Evolutionary conservation across 176 grass and related monocot genomes (phyloP).

Genomic region (Carex cristatella): DNA sequence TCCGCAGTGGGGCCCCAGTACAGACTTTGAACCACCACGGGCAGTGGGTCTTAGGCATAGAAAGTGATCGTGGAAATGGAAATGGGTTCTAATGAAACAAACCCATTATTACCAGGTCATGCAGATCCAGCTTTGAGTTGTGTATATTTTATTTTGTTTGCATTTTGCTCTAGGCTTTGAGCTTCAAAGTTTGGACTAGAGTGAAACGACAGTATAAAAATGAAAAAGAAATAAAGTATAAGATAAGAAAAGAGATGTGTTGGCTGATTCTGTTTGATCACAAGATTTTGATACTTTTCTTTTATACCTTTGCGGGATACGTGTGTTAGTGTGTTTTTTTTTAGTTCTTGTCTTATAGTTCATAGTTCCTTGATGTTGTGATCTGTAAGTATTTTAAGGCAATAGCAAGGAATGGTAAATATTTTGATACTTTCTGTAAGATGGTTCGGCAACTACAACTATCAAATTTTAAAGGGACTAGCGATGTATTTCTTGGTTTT

Average conservation of each 20-base stretch:
- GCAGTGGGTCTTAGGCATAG: slow-evolving; percentile 16
- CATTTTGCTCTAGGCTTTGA: background rate
- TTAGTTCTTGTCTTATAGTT: slow-evolving; percentile 6
- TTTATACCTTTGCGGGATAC: background rate
- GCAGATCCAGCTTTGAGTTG: slow-evolving; percentile 5
- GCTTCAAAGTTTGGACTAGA: slow-evolving; percentile 11
- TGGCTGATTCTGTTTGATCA: slow-evolving; percentile 3
- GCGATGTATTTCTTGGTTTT: background rate
- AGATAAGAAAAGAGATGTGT: background rate
- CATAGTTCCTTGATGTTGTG: slow-evolving; percentile 11
- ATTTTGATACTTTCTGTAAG: slow-evolving; percentile 16
- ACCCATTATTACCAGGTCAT: background rate
- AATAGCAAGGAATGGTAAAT: slow-evolving; percentile 21
- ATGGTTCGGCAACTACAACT: background rate
- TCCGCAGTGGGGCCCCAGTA: background rate
- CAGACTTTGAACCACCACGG: background rate
- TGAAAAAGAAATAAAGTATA: background rate
- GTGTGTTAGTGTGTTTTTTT: background rate
- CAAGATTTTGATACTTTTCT: background rate
- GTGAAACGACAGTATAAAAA: background rate
- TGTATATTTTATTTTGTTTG: background rate
- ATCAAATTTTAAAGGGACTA: background rate
- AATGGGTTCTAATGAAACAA: background rate
- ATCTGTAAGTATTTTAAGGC: slow-evolving; percentile 15
- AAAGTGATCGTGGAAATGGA: slow-evolving; percentile 7